These are phyloP conservation scores for Citrus maxima DNA, from an alignment of 345 rosid species.

Conservation along the genomic window DNA sequence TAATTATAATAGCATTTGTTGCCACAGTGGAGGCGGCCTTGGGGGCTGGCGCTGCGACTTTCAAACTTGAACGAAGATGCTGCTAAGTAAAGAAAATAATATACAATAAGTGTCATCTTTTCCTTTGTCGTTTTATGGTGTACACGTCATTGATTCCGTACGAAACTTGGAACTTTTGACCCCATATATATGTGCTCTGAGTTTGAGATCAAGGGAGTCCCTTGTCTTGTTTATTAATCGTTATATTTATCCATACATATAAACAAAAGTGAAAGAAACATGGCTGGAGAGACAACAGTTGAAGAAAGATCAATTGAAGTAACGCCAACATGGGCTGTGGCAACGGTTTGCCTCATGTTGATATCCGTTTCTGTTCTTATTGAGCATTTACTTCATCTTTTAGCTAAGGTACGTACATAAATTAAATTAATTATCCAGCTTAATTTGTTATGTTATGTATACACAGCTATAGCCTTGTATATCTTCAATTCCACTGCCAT, in stretches of 20 bases:
- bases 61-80: background rate
- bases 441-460: no score
- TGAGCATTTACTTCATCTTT: constrained; percentile 53
- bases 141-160: constrained; percentile 6
- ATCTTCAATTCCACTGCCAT: background rate
- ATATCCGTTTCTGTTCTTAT: constrained; percentile 50
- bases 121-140: background rate
- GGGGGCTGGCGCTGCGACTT: background rate
- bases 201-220: background rate
- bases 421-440: background rate
- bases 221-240: background rate
- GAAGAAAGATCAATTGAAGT: constrained; percentile 40
- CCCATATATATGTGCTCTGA: background rate
- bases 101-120: background rate
- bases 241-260: background rate
- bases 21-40: no score
- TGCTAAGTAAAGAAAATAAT: background rate
- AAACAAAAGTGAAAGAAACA: background rate
- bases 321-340: constrained; percentile 90
- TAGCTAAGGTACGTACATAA: constrained; percentile 36
- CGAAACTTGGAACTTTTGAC: background rate
- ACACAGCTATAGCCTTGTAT: background rate
- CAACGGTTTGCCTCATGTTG: constrained; percentile 67
- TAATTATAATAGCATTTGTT: no score
- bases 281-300: constrained; percentile 18